A percentile compares a stretch with the other conserved stretches of the same genome.
Conservation (phyloP, 257 asterid genomes). For the Dorcoceras hygrometricum region DNA sequence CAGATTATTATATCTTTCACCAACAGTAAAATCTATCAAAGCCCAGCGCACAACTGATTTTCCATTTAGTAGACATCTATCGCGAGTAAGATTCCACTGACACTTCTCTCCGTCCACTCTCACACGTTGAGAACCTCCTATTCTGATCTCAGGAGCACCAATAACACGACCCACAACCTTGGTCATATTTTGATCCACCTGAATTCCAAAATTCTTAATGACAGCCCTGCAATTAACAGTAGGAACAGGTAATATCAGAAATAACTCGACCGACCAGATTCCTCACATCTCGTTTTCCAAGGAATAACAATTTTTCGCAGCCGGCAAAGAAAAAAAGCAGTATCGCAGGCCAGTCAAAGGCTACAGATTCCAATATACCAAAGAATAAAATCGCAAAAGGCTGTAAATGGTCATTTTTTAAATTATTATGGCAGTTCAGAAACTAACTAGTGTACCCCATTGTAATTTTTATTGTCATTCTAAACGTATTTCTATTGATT, state of each 20-base stretch:
- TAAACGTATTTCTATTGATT: no score
- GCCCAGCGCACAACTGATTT: constrained; percentile 59
- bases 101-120: constrained; percentile 50
- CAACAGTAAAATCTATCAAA: constrained; percentile 42
- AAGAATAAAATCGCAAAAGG: no score
- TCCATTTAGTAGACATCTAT: no score
- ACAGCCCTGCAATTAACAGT: constrained; percentile 32
- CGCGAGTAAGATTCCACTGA: no score
- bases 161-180: constrained; percentile 54
- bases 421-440: no score
- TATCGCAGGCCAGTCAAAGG: background rate
- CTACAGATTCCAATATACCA: no score
- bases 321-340: background rate
- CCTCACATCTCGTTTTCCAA: background rate
- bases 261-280: background rate
- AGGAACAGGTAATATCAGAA: background rate
- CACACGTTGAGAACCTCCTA: constrained; percentile 43
- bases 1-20: no score
- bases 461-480: no score
- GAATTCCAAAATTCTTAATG: constrained; percentile 45
- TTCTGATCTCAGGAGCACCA: constrained; percentile 50
- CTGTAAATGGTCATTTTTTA: no score
- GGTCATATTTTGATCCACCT: constrained; percentile 50
- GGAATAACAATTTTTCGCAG: background rate
- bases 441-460: no score